Base-by-base conservation (phyloP, 176 grass and related monocot genomes). In the Eremochloa ophiuroides region DNA sequence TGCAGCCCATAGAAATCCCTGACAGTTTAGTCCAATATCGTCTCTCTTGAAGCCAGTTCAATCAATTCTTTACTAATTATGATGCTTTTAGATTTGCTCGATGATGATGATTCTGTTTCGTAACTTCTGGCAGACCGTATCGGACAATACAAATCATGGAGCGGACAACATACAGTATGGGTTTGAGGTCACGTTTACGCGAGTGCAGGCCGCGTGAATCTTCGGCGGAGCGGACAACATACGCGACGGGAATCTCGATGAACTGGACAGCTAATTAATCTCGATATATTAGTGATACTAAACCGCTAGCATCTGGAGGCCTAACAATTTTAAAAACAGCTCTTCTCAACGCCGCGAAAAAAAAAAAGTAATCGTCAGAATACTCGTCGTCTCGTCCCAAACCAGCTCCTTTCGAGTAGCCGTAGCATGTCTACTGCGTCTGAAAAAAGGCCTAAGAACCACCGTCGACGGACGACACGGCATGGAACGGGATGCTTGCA, bases 211-310 rank as follows among this genome's bases (percentile, higher is more conserved):
- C n/a, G n/a, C n/a, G n/a, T n/a, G n/a, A n/a, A n/a, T n/a, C n/a
- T n/a, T n/a, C n/a, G n/a, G n/a, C n/a, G n/a, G n/a, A n/a, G n/a
- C n/a, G n/a, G 58, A 26, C 56, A 37, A 63, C 27, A 73, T 33
- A 7, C 7, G 42, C 17, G 71, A 27, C 84, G 47, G 61, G 77
- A 35, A 86, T 29, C 77, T 72, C 61, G 8, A 86, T 10, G 69
- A 35, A 11, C 12, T 8, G 18, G 34, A 33, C 42, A 56, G n/a
- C 35, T 50, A 17, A 1, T 71, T 65, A 5, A 6, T 39, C 6
- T 3, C 10, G 4, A 35, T 35, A 28, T 59, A 59, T 0, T 10
- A 31, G 5, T 6, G 9, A 79, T 38, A 38, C 1, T 38, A 79
- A 25, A 25, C 39, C 37, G 6, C 37, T 10, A n/a, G 31, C 20